Conservation (phyloP, 73 alveolate species). For the Breviolum minutum region DNA sequence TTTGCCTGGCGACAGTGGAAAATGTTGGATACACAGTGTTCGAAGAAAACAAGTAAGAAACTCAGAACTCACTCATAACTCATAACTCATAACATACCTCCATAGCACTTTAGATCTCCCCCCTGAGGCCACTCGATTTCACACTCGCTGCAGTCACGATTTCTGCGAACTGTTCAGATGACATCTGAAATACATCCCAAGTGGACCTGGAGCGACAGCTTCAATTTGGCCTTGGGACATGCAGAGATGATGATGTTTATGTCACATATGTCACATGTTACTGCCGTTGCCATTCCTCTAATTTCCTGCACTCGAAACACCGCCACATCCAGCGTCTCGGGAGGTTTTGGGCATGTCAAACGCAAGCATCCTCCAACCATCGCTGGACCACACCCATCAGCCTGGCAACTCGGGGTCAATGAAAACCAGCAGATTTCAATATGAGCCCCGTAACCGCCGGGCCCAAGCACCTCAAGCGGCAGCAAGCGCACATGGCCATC, state of each 20-base stretch:
- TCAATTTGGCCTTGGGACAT: constrained; percentile 5
- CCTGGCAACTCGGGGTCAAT: neutral
- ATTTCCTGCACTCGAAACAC: too few species aligned
- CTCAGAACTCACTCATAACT: too few species aligned
- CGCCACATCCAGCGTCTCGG: neutral
- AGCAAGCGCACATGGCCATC: constrained; percentile 76
- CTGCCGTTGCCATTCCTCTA: too few species aligned
- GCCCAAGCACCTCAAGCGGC: constrained; percentile 44
- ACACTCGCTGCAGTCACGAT: too few species aligned
- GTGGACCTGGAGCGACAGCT: constrained; percentile 12
- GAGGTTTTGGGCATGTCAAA: neutral
- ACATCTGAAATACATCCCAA: neutral
- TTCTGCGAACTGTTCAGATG: neutral
- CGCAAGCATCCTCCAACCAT: constrained; percentile 90
- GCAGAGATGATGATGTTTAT: neutral
- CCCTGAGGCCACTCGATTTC: too few species aligned
- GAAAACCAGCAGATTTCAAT: neutral
- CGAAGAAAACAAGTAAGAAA: neutral
- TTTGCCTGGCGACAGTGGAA: constrained; percentile 5
- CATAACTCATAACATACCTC: too few species aligned
- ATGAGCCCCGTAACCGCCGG: neutral
- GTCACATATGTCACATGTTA: too few species aligned
- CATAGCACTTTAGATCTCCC: too few species aligned
- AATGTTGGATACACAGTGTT: neutral
- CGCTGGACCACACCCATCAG: constrained; percentile 82